Base-by-base conservation (phyloP, 148 eudicot species). In the Mesembryanthemum crystallinum region DNA sequence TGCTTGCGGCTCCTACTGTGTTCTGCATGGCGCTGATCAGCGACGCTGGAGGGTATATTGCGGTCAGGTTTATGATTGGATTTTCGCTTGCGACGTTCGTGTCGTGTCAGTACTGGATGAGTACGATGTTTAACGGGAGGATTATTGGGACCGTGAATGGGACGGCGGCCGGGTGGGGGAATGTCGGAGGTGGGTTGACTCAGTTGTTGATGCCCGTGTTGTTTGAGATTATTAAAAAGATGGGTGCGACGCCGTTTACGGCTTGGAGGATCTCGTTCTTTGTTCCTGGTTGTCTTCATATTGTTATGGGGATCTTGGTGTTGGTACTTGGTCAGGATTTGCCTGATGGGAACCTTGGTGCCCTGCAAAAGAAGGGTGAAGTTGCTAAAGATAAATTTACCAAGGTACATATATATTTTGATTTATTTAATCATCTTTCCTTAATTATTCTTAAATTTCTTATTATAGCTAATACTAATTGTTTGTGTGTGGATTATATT, bases 221-320 rank as follows among this genome's bases (percentile, higher is more conserved):
- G 6, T 85, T 52, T 18, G 87, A 80, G 33, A 32, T 85, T 7
- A 83, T 89, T 29, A 52, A 54, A 6, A 42, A 42, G 0, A 25
- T 57, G 4, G 88, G 90, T 0, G 71, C 86, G 7, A 64, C 84
- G 0, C 62, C 80, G 1, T 89, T 85, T 67, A 61, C 78, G 1
- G 90, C 92, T 5, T 89, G 92, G 92, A 83, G 92, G 67, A 78
- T 89, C 11, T 85, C 92, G 3, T 89, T 89, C 68, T 83, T 87
- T 10, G 21, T 89, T 11, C 92, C 92, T 1, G 88, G 86, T 0
- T 28, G 74, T 43, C 73, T 89, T 17, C 88, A 86, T 59, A 70
- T 81, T 12, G 30, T 83, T 28, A 80, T 81, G 87, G 90, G 86
- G 0, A 67, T 85, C 17, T 75, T 80, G 70, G 90, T 89, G 4